Conservation (phyloP, 805 yeast species). For the Scheffersomyces lignosus region DNA sequence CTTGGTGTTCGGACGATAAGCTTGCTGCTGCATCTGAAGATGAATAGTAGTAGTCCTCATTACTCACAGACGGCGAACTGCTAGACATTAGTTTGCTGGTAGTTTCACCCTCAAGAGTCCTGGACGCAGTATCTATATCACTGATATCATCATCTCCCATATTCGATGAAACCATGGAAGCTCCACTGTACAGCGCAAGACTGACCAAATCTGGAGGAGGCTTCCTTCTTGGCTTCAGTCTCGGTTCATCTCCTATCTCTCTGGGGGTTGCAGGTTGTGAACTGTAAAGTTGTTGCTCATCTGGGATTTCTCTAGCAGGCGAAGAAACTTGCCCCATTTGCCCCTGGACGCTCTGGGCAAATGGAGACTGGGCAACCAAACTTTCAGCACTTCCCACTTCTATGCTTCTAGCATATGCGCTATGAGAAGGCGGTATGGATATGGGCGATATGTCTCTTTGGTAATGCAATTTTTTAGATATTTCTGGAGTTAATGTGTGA, state of each 20-base stretch:
- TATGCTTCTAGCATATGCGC: slow-evolving; percentile 26
- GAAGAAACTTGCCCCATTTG: slow-evolving; percentile 3
- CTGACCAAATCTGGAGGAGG: slow-evolving; percentile 24
- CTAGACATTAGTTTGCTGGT: too few species aligned
- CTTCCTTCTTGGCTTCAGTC: slow-evolving; percentile 22
- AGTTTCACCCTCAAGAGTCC: too few species aligned
- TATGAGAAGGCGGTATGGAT: slow-evolving; percentile 27
- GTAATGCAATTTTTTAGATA: neutral
- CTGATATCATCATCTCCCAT: neutral
- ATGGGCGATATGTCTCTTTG: slow-evolving; percentile 22
- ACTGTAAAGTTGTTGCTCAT: too few species aligned
- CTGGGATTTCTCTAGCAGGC: too few species aligned
- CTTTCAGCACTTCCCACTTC: slow-evolving; percentile 23
- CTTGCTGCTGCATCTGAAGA: too few species aligned
- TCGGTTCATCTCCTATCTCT: slow-evolving; percentile 6
- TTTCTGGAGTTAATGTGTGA: slow-evolving; percentile 1
- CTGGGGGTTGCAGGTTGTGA: slow-evolving; percentile 1
- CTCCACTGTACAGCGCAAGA: slow-evolving; percentile 6
- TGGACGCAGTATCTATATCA: too few species aligned
- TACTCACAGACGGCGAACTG: slow-evolving; percentile 10
- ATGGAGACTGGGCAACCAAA: slow-evolving; percentile 9
- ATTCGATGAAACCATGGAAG: neutral
- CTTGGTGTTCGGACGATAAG: too few species aligned
- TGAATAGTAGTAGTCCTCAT: slow-evolving; percentile 7
- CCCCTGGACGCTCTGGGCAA: slow-evolving; percentile 10